Base-by-base conservation (phyloP, 2,329 filamentous ascomycete species). In the Fusarium sp. region DNA sequence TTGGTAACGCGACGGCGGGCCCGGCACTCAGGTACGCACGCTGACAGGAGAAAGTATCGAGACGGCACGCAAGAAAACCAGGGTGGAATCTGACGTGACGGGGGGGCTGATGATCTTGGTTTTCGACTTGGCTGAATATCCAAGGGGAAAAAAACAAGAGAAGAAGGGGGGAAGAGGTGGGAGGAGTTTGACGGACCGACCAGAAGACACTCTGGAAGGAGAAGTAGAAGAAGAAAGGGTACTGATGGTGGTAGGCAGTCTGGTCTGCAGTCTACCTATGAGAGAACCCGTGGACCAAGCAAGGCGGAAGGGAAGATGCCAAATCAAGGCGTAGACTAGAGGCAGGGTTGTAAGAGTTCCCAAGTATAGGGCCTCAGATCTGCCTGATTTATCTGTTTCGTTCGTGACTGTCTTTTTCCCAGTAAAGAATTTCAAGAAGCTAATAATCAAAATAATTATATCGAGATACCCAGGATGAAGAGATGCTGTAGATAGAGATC, bases 41-140 rank as follows among this genome's bases (percentile, higher is more conserved):
- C 47, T 60, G 59, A 46, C 48, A 25, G 58, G 58, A 40, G 54
- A 63, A 56, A 42, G 59, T 48, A 63, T 30, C 50, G 41, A 56
- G 55, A 59, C 43, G 55, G 47, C 45, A 71, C 59, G 47, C 51
- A 71, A 66, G 60, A 60, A 71, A 63, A 58, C 59, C 55, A 62
- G 68, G 68, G 59, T 60, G 23, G 25, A 50, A 56, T 65, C 55
- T 68, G 63, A 71, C 59, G 59, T 71, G 68, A 69, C 63, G 55
- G 63, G 59, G 59, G 51, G 63, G 61, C 55, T 45, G 45, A 54
- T 41, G 48, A 59, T 42, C 41, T 46, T 46, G 49, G 45, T 59
- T 49, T 50, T 64, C 58, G 48, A 50, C 57, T 61, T 63, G 51
- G 45, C 56, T 48, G 56, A 43, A 42, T 46, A 37, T 34, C 28